A percentile compares a stretch with the other conserved stretches of the same genome.
Conservation (phyloP, 2,329 filamentous ascomycete genomes). For the Colletotrichum ledebouriae region DNA sequence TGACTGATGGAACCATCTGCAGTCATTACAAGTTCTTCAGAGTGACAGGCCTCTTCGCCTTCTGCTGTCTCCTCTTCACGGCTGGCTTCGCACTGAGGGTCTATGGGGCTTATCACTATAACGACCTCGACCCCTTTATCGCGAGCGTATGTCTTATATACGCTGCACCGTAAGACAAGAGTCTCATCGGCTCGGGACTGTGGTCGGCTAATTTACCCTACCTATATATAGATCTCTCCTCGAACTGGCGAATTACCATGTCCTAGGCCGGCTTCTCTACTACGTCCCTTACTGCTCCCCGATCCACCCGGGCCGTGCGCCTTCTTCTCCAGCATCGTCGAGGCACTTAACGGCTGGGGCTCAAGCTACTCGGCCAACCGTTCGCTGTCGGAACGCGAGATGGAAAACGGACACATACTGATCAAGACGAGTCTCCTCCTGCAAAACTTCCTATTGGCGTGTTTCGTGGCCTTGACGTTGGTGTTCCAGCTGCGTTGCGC, state of each 20-base stretch:
- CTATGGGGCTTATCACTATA: conserved; percentile 51
- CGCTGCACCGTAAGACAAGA: conserved; percentile 50
- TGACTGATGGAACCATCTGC: neutral
- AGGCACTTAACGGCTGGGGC: conserved; percentile 63
- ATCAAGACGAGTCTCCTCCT: conserved; percentile 65
- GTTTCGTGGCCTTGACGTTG: conserved; percentile 63
- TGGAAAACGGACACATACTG: conserved; percentile 59
- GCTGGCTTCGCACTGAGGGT: conserved; percentile 64
- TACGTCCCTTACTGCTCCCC: conserved; percentile 72
- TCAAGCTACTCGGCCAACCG: conserved; percentile 63
- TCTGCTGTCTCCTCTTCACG: conserved; percentile 67
- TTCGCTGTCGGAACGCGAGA: conserved; percentile 53
- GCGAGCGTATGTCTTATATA: conserved; percentile 53
- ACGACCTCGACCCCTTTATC: conserved; percentile 50
- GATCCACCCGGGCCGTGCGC: conserved; percentile 59
- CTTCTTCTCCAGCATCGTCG: conserved; percentile 61
- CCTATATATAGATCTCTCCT: conserved; percentile 63
- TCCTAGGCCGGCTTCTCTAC: conserved; percentile 70
- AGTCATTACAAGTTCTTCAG: conserved; percentile 70
- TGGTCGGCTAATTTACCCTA: neutral
- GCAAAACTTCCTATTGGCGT: conserved; percentile 65
- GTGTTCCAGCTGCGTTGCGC: conserved; percentile 63
- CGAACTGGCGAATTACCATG: conserved; percentile 72
- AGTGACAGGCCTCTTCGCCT: conserved; percentile 66
- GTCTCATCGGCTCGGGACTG: neutral